Evolutionary conservation across 371 early-diverging fungal genomes (phyloP).

Genomic region (Chytridiales sp.): DNA sequence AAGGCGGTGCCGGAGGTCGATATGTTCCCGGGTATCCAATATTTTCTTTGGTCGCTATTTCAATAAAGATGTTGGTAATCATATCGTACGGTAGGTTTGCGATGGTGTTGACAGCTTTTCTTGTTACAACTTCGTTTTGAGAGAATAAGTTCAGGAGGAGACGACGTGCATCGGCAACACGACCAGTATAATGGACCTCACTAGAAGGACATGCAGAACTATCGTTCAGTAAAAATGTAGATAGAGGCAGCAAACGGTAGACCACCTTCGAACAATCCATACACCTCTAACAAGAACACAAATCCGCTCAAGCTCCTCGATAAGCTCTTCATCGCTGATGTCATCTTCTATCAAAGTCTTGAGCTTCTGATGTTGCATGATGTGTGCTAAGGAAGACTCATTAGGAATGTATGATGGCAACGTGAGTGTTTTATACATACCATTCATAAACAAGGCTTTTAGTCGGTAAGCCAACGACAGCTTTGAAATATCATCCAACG

Average conservation of each 20-base stretch:
- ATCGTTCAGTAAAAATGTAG: neutral
- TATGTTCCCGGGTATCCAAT: constrained; percentile 6
- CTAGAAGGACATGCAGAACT: too few relatives aligned
- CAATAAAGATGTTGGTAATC: constrained; percentile 41
- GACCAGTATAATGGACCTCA: constrained; percentile 42
- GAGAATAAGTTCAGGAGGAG: constrained; percentile 36
- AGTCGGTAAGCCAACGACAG: too few relatives aligned
- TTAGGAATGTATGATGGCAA: neutral
- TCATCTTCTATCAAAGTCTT: neutral
- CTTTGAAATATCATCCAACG: neutral
- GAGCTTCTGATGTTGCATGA: constrained; percentile 14
- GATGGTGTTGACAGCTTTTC: constrained; percentile 32
- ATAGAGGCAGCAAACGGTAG: neutral
- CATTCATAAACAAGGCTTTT: constrained; percentile 33
- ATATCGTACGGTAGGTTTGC: constrained; percentile 35
- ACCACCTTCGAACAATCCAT: constrained; percentile 43
- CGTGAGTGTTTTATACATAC: too few relatives aligned
- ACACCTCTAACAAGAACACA: constrained; percentile 44
- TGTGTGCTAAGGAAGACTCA: constrained; percentile 22
- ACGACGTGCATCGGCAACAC: constrained; percentile 39
- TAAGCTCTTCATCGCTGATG: constrained; percentile 24
- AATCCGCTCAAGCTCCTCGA: constrained; percentile 29
- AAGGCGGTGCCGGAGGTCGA: neutral
- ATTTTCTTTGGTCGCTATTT: constrained; percentile 34
- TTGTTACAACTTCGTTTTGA: constrained; percentile 14